Base-by-base conservation (phyloP, 768 basidiomycete species). In the Bullera alba region DNA sequence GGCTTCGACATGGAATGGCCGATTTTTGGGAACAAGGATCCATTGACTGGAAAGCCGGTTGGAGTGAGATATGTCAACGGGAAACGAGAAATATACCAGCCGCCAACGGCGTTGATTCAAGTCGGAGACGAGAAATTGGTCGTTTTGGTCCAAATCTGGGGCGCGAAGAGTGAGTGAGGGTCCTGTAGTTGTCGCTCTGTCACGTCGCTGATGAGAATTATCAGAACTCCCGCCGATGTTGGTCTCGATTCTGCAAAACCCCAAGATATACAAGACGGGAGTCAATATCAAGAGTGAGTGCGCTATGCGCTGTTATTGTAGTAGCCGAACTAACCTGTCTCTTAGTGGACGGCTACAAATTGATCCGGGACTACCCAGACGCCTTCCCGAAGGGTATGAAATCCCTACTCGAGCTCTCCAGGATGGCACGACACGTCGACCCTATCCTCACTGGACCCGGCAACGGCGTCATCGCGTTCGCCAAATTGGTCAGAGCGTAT, bases 1-100 rank as follows among this genome's bases (percentile, higher is more conserved):
- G 70, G 66, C 0, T 65, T 72, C 48, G 70, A 72, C 42, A 51
- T 72, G 26, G 70, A 72, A 53, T 72, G 68, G 70, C 68, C 70
- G 14, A 51, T 50, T 14, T 42, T 51, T 7, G 56, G 60, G 8
- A 34, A 19, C 17, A 42, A 58, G n/a, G n/a, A n/a, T 28, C 28
- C 14, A 27, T 41, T 4, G 5, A 26, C 14, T 42, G 41, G 42
- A 51, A 45, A 42, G 46, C 41, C 34, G 6, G 30, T 2, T 45
- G 38, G 16, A 53, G 43, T 52, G 51, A 51, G 47, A 37, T 25
- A 5, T 17, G 14, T 43, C n/a, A 49, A n/a, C 45, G 26, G 27
- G 43, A 55, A 22, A 37, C 29, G 25, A 48, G 39, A 28, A 29
- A 14, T 26, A n/a, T 26, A 27, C 42, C 17, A 28, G 30, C 25